Evolutionary conservation across 2,329 filamentous ascomycete genomes (phyloP).

Genomic region (Diaporthe caulivora): DNA sequence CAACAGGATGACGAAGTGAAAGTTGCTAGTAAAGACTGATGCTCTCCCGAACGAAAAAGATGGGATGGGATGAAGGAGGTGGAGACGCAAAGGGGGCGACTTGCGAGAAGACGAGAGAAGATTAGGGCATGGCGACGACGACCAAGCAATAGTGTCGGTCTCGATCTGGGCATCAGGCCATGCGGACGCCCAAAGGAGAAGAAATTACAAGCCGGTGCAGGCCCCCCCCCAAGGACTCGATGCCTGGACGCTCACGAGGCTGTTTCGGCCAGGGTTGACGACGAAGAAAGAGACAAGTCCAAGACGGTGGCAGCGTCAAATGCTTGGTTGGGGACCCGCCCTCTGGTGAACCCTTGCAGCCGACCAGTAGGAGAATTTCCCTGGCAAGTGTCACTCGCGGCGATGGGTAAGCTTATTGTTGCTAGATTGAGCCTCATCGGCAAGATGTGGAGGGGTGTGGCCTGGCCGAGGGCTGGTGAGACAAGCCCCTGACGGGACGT

Average conservation of each 20-base stretch:
- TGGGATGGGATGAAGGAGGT: constrained; percentile 17
- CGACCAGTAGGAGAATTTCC: constrained; percentile 11
- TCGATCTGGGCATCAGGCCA: constrained; percentile 5
- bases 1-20: constrained; percentile 2
- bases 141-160: background rate
- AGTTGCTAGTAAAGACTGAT: constrained; percentile 5
- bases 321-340: constrained; percentile 29
- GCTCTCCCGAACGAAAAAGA: constrained; percentile 19
- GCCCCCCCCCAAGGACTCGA: background rate
- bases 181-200: background rate
- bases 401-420: constrained; percentile 29
- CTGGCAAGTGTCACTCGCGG: constrained; percentile 11
- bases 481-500: constrained; percentile 38
- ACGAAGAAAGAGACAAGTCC: constrained; percentile 27
- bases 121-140: background rate
- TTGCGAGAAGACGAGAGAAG: constrained; percentile 6
- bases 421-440: constrained; percentile 27
- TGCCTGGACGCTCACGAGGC: constrained; percentile 23
- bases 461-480: constrained; percentile 32
- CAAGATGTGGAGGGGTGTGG: background rate
- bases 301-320: constrained; percentile 36
- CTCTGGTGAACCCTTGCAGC: background rate
- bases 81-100: constrained; percentile 22
- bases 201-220: constrained; percentile 3
- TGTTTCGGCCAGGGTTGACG: constrained; percentile 33